Conservation (phyloP, 2,329 filamentous ascomycete genomes). For the Biscogniauxia mediterranea region DNA sequence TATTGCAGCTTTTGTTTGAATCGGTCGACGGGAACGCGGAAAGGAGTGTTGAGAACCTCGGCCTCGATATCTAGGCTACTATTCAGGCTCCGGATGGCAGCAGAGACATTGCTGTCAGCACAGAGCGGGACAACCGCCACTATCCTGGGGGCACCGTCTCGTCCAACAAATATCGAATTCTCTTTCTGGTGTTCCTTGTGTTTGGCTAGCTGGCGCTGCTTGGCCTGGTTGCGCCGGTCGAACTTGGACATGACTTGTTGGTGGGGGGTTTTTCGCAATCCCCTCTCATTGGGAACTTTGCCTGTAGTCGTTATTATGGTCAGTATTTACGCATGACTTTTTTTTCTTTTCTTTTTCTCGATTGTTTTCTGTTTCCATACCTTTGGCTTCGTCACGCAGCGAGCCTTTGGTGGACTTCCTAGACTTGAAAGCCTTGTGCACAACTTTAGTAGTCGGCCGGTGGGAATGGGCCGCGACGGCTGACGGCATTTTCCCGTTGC, state of each 20-base stretch:
- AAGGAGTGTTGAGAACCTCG: constrained; percentile 57
- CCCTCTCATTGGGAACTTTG: constrained; percentile 72
- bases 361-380: constrained; percentile 43
- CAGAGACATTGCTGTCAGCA: constrained; percentile 63
- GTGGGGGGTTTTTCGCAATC: constrained; percentile 80
- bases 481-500: constrained; percentile 72
- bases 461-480: constrained; percentile 74
- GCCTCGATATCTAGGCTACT: constrained; percentile 74
- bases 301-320: constrained; percentile 47
- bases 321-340: background rate
- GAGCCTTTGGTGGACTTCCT: constrained; percentile 86
- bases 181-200: constrained; percentile 79
- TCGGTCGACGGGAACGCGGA: constrained; percentile 73
- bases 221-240: constrained; percentile 90
- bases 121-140: constrained; percentile 87
- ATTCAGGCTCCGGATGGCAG: constrained; percentile 70
- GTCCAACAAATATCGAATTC: constrained; percentile 78
- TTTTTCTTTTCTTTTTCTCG: background rate
- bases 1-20: constrained; percentile 97
- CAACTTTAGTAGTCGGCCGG: constrained; percentile 84
- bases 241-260: constrained; percentile 98
- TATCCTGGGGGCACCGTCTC: constrained; percentile 81
- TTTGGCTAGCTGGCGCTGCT: constrained; percentile 83
- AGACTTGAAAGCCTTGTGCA: constrained; percentile 90
- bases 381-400: constrained; percentile 81